Percentiles rank a stretch among this genome's conserved stretches.
Conservation (phyloP, 306 rosid species). For the Rubus parviflorus region DNA sequence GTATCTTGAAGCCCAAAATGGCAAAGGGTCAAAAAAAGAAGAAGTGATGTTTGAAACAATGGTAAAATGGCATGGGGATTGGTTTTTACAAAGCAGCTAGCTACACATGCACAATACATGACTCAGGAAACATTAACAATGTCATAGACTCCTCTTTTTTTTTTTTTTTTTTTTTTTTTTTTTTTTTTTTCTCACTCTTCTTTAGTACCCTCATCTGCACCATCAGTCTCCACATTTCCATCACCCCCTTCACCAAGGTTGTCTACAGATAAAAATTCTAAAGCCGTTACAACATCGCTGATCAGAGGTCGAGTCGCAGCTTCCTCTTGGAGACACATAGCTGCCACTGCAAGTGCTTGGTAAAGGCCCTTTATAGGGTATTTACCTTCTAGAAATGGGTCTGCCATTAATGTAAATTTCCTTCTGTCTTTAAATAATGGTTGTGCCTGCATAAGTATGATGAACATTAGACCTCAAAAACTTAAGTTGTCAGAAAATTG, state of each 20-base stretch:
- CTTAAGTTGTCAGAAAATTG: background rate
- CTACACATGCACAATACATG: slow-evolving; percentile 8
- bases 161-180: background rate
- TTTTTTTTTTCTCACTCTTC: background rate
- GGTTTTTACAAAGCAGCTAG: slow-evolving; percentile 12
- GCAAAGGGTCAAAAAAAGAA: too few relatives aligned
- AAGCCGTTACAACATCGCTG: slow-evolving; percentile 82
- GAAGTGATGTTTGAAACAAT: background rate
- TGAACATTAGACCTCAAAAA: background rate
- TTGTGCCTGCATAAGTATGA: slow-evolving; percentile 57
- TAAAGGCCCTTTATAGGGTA: slow-evolving; percentile 65
- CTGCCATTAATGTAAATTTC: slow-evolving; percentile 55
- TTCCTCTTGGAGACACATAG: slow-evolving; percentile 89
- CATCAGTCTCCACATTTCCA: slow-evolving; percentile 30
- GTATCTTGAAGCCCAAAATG: background rate
- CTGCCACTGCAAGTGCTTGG: slow-evolving; percentile 95
- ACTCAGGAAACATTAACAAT: slow-evolving; percentile 13
- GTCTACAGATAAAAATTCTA: slow-evolving; percentile 44
- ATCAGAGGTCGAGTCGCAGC: slow-evolving; percentile 70
- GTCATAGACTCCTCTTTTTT: slow-evolving; percentile 20
- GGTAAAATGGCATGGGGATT: background rate
- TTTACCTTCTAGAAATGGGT: slow-evolving; percentile 63
- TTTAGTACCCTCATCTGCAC: slow-evolving; percentile 13
- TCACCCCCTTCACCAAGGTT: slow-evolving; percentile 28
- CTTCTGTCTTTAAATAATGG: slow-evolving; percentile 76